Evolutionary conservation across 306 rosid species (phyloP).

Genomic region (Vigna reflexopilosa): DNA sequence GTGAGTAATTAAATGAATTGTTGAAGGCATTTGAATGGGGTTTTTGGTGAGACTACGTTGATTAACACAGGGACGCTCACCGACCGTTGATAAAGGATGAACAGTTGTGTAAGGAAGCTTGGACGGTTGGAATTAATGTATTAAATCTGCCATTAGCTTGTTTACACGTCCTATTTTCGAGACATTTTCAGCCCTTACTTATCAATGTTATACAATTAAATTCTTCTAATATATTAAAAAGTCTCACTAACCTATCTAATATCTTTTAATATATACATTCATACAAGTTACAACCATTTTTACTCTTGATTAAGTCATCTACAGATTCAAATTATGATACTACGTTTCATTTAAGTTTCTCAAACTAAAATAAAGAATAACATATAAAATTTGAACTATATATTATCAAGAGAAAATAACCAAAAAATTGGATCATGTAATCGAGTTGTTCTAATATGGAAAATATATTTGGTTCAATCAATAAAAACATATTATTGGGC

Average conservation of each 20-base stretch:
- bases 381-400: too few relatives aligned
- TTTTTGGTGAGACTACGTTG: slow-evolving; percentile 39
- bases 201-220: not conserved
- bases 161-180: slow-evolving; percentile 39
- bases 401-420: too few relatives aligned
- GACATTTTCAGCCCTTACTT: not conserved
- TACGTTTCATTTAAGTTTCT: too few relatives aligned
- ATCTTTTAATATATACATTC: not conserved
- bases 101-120: slow-evolving; percentile 2
- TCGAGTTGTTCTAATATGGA: too few relatives aligned
- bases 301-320: too few relatives aligned
- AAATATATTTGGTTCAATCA: too few relatives aligned
- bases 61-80: slow-evolving; percentile 47
- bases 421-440: too few relatives aligned
- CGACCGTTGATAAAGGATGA: slow-evolving; percentile 49
- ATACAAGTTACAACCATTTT: too few relatives aligned
- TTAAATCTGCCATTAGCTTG: slow-evolving; percentile 18
- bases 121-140: slow-evolving; percentile 26
- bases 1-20: slow-evolving; percentile 22
- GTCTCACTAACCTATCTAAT: not conserved
- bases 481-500: too few relatives aligned
- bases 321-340: too few relatives aligned
- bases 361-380: too few relatives aligned
- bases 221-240: not conserved
- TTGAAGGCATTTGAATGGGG: slow-evolving; percentile 32